Evolutionary conservation across 2,329 filamentous ascomycete genomes (phyloP).

Genomic region (Albifimbria verrucaria): DNA sequence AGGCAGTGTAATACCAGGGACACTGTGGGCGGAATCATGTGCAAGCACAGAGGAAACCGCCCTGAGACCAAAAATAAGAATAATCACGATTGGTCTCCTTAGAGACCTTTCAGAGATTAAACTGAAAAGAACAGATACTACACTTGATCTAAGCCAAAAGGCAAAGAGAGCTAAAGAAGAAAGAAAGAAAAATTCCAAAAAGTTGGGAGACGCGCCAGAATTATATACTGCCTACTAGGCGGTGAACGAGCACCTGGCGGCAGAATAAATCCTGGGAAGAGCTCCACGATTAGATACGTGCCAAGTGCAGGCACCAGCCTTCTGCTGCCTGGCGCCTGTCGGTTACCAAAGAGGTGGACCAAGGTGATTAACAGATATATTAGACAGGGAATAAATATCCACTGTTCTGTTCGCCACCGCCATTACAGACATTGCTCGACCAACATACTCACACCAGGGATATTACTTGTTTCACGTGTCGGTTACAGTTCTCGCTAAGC

Average conservation of each 20-base stretch:
- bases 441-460: too few relatives aligned
- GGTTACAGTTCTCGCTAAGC: too few relatives aligned
- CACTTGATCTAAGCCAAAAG: constrained; percentile 84
- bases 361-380: too few relatives aligned
- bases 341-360: too few relatives aligned
- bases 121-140: constrained; percentile 97
- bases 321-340: neutral
- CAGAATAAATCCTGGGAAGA: constrained; percentile 18
- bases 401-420: too few relatives aligned
- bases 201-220: constrained; percentile 2
- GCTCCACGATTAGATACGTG: too few relatives aligned
- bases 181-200: constrained; percentile 22
- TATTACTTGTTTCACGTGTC: too few relatives aligned
- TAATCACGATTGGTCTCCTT: constrained; percentile 74
- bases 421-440: too few relatives aligned
- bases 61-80: constrained; percentile 50
- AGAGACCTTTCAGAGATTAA: constrained; percentile 88
- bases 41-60: constrained; percentile 33
- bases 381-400: too few relatives aligned
- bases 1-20: constrained; percentile 40
- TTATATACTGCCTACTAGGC: constrained; percentile 19
- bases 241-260: constrained; percentile 20
- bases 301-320: too few relatives aligned
- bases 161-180: constrained; percentile 42
- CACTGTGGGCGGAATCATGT: constrained; percentile 31